Conservation (phyloP, 2,329 filamentous ascomycete species). For the Didymella sp. region DNA sequence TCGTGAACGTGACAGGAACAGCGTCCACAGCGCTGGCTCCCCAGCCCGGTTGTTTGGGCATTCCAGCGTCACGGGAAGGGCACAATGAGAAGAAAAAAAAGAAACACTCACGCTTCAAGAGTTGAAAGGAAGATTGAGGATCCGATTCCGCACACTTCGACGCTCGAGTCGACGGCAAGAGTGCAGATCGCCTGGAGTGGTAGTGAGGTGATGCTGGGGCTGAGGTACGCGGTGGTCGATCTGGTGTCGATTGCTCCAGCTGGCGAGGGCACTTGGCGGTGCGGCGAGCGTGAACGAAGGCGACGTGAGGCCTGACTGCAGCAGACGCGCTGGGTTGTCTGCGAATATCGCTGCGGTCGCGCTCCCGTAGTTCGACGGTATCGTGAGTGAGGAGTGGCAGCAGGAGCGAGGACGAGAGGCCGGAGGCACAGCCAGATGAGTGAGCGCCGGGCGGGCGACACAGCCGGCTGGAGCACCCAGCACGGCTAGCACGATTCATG, state of each 20-base stretch:
- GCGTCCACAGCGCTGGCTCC: conserved; percentile 20
- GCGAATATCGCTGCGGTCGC: conserved; percentile 12
- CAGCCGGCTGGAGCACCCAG: conserved; percentile 12
- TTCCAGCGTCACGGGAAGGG: conserved; percentile 13
- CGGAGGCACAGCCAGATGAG: conserved; percentile 1
- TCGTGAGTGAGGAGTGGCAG: conserved; percentile 10
- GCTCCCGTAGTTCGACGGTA: conserved; percentile 7
- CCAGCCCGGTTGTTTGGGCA: conserved; percentile 20
- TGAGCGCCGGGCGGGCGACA: conserved; percentile 15
- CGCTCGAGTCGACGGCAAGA: background rate
- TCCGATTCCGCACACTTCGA: background rate
- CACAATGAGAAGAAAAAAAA: background rate
- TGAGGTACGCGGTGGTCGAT: conserved; percentile 4
- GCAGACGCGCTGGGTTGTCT: conserved; percentile 4
- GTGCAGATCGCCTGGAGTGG: conserved; percentile 1
- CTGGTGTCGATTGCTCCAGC: conserved; percentile 5
- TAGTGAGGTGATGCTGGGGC: background rate
- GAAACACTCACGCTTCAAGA: conserved; percentile 20
- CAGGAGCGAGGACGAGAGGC: conserved; percentile 2
- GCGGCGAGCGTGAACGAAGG: background rate
- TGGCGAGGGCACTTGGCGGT: background rate
- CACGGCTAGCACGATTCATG: conserved; percentile 11
- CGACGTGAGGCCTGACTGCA: conserved; percentile 3
- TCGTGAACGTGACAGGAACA: conserved; percentile 23
- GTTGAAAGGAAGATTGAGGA: background rate